phyloP scores from a whole-genome alignment of 306 rosid species.

The Glycine latifolia region DNA sequence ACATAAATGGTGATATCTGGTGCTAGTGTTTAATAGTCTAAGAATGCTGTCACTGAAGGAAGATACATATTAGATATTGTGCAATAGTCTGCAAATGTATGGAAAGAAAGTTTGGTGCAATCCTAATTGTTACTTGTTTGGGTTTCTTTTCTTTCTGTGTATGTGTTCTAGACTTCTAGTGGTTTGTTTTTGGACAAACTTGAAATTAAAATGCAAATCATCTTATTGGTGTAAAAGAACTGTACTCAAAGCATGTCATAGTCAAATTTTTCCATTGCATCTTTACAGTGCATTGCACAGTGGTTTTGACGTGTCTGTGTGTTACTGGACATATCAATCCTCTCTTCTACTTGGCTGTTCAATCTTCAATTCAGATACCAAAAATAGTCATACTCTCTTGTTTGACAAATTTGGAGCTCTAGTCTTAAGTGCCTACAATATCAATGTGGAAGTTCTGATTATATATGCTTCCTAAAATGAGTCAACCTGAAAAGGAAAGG shows the following conservation, averaged over 20 bases:
- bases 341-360: not conserved
- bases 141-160: slow-evolving; percentile 2
- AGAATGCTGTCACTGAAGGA: slow-evolving; percentile 16
- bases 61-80: slow-evolving; percentile 18
- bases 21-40: slow-evolving; percentile 22
- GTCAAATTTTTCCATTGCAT: too few species aligned
- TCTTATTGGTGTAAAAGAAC: not conserved
- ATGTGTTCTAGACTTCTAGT: not conserved
- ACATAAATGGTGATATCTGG: slow-evolving; percentile 21
- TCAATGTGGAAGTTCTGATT: slow-evolving; percentile 7
- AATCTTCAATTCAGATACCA: not conserved
- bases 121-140: slow-evolving; percentile 7
- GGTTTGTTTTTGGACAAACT: too few species aligned
- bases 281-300: too few species aligned
- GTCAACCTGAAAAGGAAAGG: not conserved
- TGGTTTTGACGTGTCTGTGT: too few species aligned
- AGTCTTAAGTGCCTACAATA: not conserved
- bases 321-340: slow-evolving; percentile 1
- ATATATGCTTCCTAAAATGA: slow-evolving; percentile 18
- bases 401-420: slow-evolving; percentile 1
- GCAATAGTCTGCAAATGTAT: slow-evolving; percentile 10
- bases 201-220: slow-evolving; percentile 16
- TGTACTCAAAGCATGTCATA: not conserved
- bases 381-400: not conserved
- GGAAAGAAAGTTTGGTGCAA: not conserved